A percentile compares a stretch with the other conserved stretches of the same genome.
phyloP scores from a whole-genome alignment of 2,329 filamentous ascomycete species.

The Botryotinia convoluta region DNA sequence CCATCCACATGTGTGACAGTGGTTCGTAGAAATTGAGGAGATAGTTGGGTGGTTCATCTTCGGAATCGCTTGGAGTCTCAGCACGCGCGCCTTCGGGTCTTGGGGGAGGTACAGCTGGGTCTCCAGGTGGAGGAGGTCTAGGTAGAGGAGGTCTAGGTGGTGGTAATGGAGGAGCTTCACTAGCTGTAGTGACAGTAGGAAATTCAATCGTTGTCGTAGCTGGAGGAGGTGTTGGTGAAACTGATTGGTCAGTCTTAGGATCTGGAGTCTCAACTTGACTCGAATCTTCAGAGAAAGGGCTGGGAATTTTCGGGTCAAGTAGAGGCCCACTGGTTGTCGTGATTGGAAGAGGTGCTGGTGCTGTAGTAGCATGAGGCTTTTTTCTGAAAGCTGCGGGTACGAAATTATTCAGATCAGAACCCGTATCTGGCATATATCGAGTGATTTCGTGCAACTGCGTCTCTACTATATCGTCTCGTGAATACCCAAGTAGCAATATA shows the following conservation, averaged over 20 bases:
- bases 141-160: neutral
- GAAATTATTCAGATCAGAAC: too few species aligned
- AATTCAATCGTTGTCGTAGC: neutral
- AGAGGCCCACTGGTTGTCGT: neutral
- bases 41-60: neutral
- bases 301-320: neutral
- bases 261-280: neutral
- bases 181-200: neutral
- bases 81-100: neutral
- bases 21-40: slow-evolving; percentile 12
- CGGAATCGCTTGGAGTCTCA: neutral
- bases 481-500: neutral
- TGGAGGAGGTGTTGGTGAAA: neutral
- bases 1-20: slow-evolving; percentile 13
- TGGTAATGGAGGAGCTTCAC: neutral
- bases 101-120: neutral
- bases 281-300: too few species aligned
- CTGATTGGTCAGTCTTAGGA: neutral
- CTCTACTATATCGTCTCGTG: neutral
- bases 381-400: neutral
- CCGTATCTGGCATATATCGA: neutral
- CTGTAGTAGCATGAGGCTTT: neutral
- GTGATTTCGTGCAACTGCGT: neutral
- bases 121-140: neutral
- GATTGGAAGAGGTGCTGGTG: neutral